Evolutionary conservation across 164 flowering plant species (phyloP), one percentile per base, ranked within the genome.

Genomic region (Chimonanthus salicifolius): DNA sequence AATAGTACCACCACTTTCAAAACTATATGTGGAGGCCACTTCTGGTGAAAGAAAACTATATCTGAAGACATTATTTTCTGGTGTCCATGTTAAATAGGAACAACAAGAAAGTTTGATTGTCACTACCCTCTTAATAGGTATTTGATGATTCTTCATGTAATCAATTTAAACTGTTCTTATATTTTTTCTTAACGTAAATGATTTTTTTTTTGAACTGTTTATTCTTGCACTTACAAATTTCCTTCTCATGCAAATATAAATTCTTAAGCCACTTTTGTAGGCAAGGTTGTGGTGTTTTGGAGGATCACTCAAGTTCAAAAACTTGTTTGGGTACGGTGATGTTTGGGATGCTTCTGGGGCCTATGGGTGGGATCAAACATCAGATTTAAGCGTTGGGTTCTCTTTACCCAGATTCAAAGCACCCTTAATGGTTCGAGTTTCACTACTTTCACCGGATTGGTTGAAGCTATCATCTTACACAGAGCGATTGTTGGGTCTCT

Each of bases 401-500:
- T 81, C 80, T 70, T 72, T 91, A 64, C 97, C 99, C 21, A 84
- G 89, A 80, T 78, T 94, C 72, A 91, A 78, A 82, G 81, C 84
- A 49, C 97, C 99, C 64, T 15, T 91, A 76, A 71, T 80, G 15
- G 94, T 89, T 64, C 87, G 99, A 69, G 50, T 83, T 71, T 91
- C 84, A 44, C 71, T 92, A 67, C 88, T 87, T 71, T 87, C 99
- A 44, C 94, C 91, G 85, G 98, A 94, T 79, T 92, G 97, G 98
- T 79, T 83, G 72, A 92, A 91, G 81, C 87, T 87, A 63, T 91
- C 98, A 45, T 94, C 99, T 58, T 94, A 90, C 83, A 91, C 89
- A 77, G 99, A 94, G 74, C 83, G 77, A 60, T 79, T 83, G 9
- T 76, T 90, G 76, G 98, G 99, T 47, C 78, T 94, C 47, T 87